Evolutionary conservation across 1,139 yeast species (phyloP), one percentile per base, ranked within the genome.

Genomic region (Scheffersomyces quercinus): DNA sequence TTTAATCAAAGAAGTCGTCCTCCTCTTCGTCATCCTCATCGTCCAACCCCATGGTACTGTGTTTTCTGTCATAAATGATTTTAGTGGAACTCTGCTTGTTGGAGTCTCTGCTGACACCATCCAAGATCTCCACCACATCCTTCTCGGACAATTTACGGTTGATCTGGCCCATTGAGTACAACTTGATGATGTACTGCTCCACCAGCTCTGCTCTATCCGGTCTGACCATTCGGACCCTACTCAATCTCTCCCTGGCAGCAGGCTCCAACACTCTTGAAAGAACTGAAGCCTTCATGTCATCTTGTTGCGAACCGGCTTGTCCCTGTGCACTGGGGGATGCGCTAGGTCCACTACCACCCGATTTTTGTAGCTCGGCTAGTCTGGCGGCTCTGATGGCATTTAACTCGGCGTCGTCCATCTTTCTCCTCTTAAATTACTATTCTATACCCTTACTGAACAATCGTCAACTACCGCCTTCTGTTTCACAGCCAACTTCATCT

Each of bases 191-290:
- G 58, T 91, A 81, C 50, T 85, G 83, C 59, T 93, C 98, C n/a
- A 91, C 97, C 5, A 88, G 88, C 39, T 80, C 78, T 1, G 96
- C 98, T 42, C 98, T 75, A 45, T 93, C 98, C 2, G 95, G 95
- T 58, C 93, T 79, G 35, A 93, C 99, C 58, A 93, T 80, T 36
- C 91, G 75, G 28, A 93, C 96, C 46, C 99, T 75, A 30, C 93
- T 81, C 43, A 93, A 75, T 50, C 99, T 76, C 62, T 93, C 98
- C 41, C 96, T 76, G 1, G 98, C 99, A 41, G 78, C 81, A 6
- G 90, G 83, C 46, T 87, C 88, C 39, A 93, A 70, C 12, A 88
- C 77, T 53, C 87, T 91, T 3, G 88, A 77, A 43, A 91, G 68
- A 66, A 76, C 65, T 14, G 75, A 55, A 35, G 60, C 58, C 39